Percentiles rank a stretch among this genome's conserved stretches.
Conservation (phyloP, 2,329 filamentous ascomycete genomes). For the Onygenales sp. region DNA sequence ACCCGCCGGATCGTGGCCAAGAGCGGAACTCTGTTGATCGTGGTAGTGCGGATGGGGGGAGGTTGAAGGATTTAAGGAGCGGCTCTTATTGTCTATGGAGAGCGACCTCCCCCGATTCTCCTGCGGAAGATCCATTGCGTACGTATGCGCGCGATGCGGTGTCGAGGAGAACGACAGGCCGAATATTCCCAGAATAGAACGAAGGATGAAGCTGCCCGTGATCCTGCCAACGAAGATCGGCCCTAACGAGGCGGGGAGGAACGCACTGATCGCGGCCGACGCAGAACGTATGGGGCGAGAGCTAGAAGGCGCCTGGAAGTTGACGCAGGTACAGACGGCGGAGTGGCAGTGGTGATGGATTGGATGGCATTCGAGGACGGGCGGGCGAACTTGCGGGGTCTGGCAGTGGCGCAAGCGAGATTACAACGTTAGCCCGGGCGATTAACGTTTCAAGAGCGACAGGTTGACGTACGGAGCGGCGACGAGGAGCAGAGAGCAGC, state of each 20-base stretch:
- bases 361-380: neutral
- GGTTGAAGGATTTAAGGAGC: constrained; percentile 33
- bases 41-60: constrained; percentile 31
- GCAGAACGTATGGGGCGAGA: too few relatives aligned
- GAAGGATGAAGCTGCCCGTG: neutral
- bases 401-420: neutral
- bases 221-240: neutral
- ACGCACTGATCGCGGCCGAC: too few relatives aligned
- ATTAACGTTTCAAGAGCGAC: neutral
- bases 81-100: constrained; percentile 27
- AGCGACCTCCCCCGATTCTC: constrained; percentile 28
- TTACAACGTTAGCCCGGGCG: neutral
- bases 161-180: neutral
- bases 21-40: constrained; percentile 18
- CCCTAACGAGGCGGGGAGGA: neutral
- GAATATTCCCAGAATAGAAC: neutral
- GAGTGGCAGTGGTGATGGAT: neutral
- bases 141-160: neutral
- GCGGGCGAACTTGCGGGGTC: neutral
- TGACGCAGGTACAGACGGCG: neutral
- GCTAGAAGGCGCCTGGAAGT: neutral
- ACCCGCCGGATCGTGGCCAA: constrained; percentile 27
- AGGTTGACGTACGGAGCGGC: neutral
- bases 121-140: constrained; percentile 11
- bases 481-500: neutral